Conservation (phyloP, 2,329 filamentous ascomycete species). For the Pezicula carpinea region DNA sequence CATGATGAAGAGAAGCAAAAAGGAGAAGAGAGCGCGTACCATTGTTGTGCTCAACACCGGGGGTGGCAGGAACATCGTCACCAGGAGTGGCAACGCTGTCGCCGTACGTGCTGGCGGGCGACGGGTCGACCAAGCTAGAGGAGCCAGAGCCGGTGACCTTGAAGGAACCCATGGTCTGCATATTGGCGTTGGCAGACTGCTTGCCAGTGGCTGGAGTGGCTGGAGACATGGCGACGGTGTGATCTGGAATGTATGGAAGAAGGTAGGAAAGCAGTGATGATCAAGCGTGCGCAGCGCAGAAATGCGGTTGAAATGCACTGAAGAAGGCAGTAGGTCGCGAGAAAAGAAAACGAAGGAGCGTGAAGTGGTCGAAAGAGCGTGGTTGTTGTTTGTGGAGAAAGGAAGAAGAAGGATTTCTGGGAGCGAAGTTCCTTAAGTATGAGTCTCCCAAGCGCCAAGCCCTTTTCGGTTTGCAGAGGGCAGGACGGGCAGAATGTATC, state of each 20-base stretch:
- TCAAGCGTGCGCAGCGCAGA: background rate
- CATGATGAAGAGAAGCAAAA: background rate
- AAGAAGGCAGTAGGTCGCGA: too few relatives aligned
- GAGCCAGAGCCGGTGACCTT: conserved; percentile 5
- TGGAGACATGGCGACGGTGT: background rate
- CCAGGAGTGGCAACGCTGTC: conserved; percentile 15
- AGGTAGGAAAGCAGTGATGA: background rate
- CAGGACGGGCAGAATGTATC: too few relatives aligned
- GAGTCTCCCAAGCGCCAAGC: too few relatives aligned
- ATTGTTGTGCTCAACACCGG: conserved; percentile 5
- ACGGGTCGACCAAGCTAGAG: conserved; percentile 11
- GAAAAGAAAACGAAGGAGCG: too few relatives aligned
- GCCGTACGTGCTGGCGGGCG: conserved; percentile 23
- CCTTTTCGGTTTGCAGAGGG: too few relatives aligned
- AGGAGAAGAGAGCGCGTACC: conserved; percentile 12
- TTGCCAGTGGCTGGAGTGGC: background rate
- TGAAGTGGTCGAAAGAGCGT: too few relatives aligned
- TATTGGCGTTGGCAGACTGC: background rate
- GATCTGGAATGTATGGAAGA: background rate
- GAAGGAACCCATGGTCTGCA: conserved; percentile 1
- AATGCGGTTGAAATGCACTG: background rate
- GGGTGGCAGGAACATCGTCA: conserved; percentile 13
- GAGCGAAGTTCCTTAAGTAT: too few relatives aligned
- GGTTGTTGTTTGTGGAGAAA: too few relatives aligned
- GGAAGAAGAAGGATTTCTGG: too few relatives aligned